Evolutionary conservation across 2,329 filamentous ascomycete species (phyloP).

Genomic region (Ophiognomonia clavigignenti-juglandacearum): DNA sequence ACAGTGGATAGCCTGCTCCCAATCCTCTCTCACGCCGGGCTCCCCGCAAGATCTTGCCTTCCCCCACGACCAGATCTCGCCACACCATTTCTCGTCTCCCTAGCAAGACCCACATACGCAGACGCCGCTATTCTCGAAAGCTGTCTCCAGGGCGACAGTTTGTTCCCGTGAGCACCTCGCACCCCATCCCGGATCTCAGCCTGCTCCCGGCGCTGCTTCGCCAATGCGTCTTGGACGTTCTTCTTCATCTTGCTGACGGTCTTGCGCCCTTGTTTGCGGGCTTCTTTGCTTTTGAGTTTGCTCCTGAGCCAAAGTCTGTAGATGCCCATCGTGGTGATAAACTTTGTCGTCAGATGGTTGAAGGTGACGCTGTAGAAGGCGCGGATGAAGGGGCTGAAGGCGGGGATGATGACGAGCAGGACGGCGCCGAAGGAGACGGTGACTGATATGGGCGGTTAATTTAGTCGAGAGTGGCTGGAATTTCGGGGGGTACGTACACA

Average conservation of each 20-base stretch:
- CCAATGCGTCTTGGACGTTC: constrained; percentile 2
- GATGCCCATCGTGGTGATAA: not conserved
- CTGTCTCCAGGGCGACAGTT: no score
- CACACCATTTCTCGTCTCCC: no score
- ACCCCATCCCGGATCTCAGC: constrained; percentile 8
- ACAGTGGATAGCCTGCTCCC: no score
- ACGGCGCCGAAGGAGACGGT: constrained; percentile 11
- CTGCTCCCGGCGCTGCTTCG: not conserved
- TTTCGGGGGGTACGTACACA: constrained; percentile 8
- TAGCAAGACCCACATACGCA: no score
- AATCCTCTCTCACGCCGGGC: no score
- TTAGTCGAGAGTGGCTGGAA: not conserved
- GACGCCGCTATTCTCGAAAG: no score
- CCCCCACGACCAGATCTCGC: no score
- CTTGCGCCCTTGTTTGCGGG: not conserved
- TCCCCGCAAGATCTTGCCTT: no score
- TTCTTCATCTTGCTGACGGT: constrained; percentile 7
- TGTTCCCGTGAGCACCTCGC: not conserved
- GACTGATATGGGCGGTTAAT: not conserved
- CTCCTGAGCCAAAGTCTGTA: constrained; percentile 9
- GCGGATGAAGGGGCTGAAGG: constrained; percentile 11
- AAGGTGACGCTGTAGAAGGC: constrained; percentile 1
- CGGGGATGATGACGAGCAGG: constrained; percentile 7
- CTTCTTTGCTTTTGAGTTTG: not conserved
- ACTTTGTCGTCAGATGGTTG: not conserved